Conservation (phyloP, 768 basidiomycete species). For the Tylopilus sp. region DNA sequence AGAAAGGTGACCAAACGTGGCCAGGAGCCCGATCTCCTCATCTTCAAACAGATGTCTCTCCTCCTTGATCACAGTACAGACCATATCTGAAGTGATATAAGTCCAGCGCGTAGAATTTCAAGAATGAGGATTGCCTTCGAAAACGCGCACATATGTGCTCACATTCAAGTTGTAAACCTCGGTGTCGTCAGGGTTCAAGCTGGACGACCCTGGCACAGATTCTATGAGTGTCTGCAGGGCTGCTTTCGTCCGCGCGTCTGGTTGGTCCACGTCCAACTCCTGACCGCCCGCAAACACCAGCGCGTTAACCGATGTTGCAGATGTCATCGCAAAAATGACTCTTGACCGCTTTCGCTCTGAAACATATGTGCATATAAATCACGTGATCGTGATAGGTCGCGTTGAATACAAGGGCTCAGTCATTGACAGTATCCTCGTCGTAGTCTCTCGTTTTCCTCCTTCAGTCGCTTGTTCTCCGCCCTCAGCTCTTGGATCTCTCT, state of each 20-base stretch:
- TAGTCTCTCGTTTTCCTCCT: constrained; percentile 65
- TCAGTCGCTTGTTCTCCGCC: constrained; percentile 49
- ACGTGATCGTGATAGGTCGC: constrained; percentile 16
- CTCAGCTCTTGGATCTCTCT: constrained; percentile 49
- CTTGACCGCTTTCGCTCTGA: too few species aligned
- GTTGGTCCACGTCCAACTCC: constrained; percentile 14
- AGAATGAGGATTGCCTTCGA: constrained; percentile 24
- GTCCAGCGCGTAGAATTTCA: not conserved
- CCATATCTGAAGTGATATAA: constrained; percentile 45
- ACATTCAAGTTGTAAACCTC: constrained; percentile 15
- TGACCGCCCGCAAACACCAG: constrained; percentile 33
- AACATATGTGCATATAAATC: not conserved
- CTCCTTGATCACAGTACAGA: constrained; percentile 45
- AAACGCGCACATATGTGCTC: constrained; percentile 28
- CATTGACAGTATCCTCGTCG: constrained; percentile 42
- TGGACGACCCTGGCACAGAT: constrained; percentile 14
- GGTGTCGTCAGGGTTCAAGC: not conserved
- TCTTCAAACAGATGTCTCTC: constrained; percentile 52
- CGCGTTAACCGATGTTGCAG: constrained; percentile 17
- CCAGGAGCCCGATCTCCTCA: constrained; percentile 44
- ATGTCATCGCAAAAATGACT: too few species aligned
- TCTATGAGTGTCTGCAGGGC: constrained; percentile 7
- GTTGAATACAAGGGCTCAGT: too few species aligned
- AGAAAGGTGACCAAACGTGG: constrained; percentile 40
- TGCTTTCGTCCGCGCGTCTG: constrained; percentile 2